Percentiles rank a stretch among this genome's conserved stretches.
Evolutionary conservation across 345 rosid genomes (phyloP).

Genomic region (Eutrema heterophyllum): DNA sequence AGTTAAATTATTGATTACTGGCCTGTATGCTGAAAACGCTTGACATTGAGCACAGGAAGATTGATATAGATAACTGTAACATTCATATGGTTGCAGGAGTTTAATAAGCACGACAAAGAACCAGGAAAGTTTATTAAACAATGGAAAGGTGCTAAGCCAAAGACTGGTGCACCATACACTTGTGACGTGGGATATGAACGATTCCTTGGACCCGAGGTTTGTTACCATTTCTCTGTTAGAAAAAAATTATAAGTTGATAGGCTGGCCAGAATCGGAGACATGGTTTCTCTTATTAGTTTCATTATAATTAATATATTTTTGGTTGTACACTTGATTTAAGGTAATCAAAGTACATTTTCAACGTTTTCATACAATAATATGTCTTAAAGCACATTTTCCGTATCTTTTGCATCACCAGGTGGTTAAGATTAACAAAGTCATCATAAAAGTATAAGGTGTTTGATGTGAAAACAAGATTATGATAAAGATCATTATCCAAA

Average conservation of each 20-base stretch:
- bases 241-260: not conserved
- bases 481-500: too few species aligned
- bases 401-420: too few species aligned
- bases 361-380: too few species aligned
- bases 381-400: too few species aligned
- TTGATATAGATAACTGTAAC: constrained; percentile 9
- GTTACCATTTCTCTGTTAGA: constrained; percentile 18
- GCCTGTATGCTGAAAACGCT: constrained; percentile 15
- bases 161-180: constrained; percentile 96
- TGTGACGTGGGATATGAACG: constrained; percentile 97
- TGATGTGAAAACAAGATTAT: too few species aligned
- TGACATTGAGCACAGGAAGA: not conserved
- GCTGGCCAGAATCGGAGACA: too few species aligned
- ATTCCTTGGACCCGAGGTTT: constrained; percentile 97
- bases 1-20: not conserved
- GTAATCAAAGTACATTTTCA: too few species aligned
- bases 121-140: constrained; percentile 86
- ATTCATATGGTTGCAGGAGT: constrained; percentile 58
- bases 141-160: constrained; percentile 89
- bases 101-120: constrained; percentile 94
- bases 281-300: too few species aligned
- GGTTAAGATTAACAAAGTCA: too few species aligned
- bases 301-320: too few species aligned
- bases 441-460: too few species aligned
- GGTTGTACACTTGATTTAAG: too few species aligned